Evolutionary conservation across 306 rosid species (phyloP).

Genomic region (Amphicarpaea edgeworthii): DNA sequence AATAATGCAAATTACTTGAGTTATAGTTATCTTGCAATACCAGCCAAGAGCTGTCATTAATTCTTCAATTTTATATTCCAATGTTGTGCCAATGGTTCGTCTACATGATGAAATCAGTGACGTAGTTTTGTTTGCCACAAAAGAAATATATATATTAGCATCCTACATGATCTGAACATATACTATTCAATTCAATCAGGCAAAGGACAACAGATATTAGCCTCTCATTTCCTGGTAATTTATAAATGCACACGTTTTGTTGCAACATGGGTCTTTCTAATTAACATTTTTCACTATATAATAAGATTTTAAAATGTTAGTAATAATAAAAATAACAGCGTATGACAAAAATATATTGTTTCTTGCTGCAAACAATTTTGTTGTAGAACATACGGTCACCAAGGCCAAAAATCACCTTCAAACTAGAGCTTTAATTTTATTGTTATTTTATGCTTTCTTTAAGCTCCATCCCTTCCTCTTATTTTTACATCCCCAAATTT

Average conservation of each 20-base stretch:
- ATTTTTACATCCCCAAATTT: background rate
- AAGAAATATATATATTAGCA: constrained; percentile 41
- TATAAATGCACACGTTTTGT: background rate
- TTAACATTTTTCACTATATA: background rate
- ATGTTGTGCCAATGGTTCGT: constrained; percentile 16
- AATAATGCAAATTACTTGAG: constrained; percentile 31
- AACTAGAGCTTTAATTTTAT: background rate
- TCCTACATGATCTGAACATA: constrained; percentile 36
- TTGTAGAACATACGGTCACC: background rate
- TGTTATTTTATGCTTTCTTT: background rate
- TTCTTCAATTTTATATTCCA: constrained; percentile 41
- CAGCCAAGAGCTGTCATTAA: constrained; percentile 54
- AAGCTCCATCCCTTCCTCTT: background rate
- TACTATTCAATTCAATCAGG: constrained; percentile 36
- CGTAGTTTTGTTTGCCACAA: constrained; percentile 41
- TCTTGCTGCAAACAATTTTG: too few species aligned
- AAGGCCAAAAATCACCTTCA: background rate
- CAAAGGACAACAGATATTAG: constrained; percentile 12
- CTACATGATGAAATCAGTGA: constrained; percentile 45
- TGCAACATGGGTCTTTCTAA: constrained; percentile 6
- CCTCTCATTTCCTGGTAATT: background rate
- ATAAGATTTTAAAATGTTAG: background rate
- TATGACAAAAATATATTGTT: too few species aligned
- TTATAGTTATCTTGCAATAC: constrained; percentile 49
- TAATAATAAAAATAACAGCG: background rate